Evolutionary conservation across 805 yeast genomes (phyloP).

Genomic region (Wickerhamomyces xylosicus): DNA sequence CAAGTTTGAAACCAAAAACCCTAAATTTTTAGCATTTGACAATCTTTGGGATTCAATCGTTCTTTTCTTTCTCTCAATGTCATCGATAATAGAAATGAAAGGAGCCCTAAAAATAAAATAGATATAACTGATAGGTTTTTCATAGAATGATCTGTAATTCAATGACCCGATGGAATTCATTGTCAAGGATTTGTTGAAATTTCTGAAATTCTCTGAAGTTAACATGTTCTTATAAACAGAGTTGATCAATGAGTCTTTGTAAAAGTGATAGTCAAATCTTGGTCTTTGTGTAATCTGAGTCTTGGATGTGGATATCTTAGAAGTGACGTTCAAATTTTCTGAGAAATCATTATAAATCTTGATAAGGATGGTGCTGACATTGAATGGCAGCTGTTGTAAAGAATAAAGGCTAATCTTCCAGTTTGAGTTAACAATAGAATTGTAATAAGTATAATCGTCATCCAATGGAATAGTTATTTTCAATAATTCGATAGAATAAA

Average conservation of each 20-base stretch:
- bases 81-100: slow-evolving; percentile 21
- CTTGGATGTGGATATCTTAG: neutral
- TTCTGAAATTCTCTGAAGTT: slow-evolving; percentile 5
- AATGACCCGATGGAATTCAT: neutral
- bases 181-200: neutral
- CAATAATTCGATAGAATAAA: slow-evolving; percentile 24
- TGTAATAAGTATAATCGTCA: slow-evolving; percentile 39
- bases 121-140: slow-evolving; percentile 10
- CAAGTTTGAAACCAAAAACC: slow-evolving; percentile 23
- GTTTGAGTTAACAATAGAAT: slow-evolving; percentile 24
- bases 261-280: slow-evolving; percentile 3
- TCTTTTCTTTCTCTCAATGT: slow-evolving; percentile 17
- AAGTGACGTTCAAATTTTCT: neutral
- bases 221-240: slow-evolving; percentile 5
- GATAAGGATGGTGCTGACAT: slow-evolving; percentile 8
- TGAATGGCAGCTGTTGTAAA: slow-evolving; percentile 28
- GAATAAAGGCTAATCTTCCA: slow-evolving; percentile 25
- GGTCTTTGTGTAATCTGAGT: too few species aligned
- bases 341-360: slow-evolving; percentile 19
- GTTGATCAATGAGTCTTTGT: slow-evolving; percentile 4
- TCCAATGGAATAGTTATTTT: slow-evolving; percentile 30
- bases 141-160: neutral
- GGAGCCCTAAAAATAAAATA: slow-evolving; percentile 27
- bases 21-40: slow-evolving; percentile 25
- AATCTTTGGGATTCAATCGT: slow-evolving; percentile 15